Evolutionary conservation across 1,139 yeast genomes (phyloP).

Genomic region (Magnusiomyces starmeri): DNA sequence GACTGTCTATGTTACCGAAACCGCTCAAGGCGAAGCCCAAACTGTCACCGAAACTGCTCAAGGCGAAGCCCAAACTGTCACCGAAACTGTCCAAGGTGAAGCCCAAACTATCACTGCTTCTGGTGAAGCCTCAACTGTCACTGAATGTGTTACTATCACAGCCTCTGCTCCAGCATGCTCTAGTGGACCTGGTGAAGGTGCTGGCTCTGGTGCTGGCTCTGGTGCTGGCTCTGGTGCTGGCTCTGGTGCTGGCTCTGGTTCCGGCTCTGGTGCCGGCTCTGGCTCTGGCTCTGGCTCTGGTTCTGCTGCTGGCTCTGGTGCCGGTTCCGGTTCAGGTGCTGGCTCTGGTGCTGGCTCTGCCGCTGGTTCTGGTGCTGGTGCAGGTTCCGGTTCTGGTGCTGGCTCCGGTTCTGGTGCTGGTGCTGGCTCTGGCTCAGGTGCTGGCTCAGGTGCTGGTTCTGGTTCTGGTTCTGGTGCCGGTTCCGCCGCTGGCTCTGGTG

Average conservation of each 20-base stretch:
- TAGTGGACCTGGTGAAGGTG: not conserved
- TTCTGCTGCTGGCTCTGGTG: slow-evolving; percentile 2
- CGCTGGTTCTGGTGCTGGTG: slow-evolving; percentile 3
- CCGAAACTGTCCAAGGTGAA: slow-evolving; percentile 13
- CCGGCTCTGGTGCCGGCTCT: slow-evolving; percentile 10
- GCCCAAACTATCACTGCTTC: slow-evolving; percentile 17
- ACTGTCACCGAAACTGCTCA: slow-evolving; percentile 11
- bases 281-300: slow-evolving; percentile 5
- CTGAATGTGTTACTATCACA: slow-evolving; percentile 15
- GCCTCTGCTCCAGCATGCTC: slow-evolving; percentile 6
- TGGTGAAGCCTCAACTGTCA: slow-evolving; percentile 14
- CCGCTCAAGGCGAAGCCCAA: slow-evolving; percentile 4
- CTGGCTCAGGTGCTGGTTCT: slow-evolving; percentile 6
- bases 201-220: slow-evolving; percentile 8
- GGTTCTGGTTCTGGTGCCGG: slow-evolving; percentile 6
- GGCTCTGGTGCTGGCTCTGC: slow-evolving; percentile 7
- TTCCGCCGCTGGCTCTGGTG: slow-evolving; percentile 6
- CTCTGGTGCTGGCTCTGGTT: slow-evolving; percentile 3
- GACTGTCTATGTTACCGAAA: not conserved
- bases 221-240: slow-evolving; percentile 6
- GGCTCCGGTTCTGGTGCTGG: slow-evolving; percentile 5
- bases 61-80: slow-evolving; percentile 15
- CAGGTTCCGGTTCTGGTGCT: slow-evolving; percentile 4
- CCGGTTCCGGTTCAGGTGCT: slow-evolving; percentile 1
- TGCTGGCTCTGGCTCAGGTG: slow-evolving; percentile 1